Conservation (phyloP, 164 flowering plant species). For the Chloranthus sessilifolius region DNA sequence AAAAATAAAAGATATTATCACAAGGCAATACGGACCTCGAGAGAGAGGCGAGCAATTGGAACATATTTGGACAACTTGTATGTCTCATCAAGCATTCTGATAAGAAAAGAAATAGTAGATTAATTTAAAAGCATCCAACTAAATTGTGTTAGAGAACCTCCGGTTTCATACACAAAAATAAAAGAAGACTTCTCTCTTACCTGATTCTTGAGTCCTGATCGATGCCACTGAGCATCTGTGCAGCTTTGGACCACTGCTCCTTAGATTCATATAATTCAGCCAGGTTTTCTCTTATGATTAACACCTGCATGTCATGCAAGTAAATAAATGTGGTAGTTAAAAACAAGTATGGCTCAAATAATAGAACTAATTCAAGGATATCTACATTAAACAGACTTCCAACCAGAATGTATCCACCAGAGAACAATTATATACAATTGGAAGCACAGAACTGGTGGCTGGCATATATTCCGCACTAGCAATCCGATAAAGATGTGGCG, state of each 20-base stretch:
- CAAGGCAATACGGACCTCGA: no score
- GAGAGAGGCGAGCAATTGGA: constrained; percentile 93
- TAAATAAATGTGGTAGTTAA: no score
- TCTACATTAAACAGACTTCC: no score
- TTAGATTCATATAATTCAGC: constrained; percentile 98
- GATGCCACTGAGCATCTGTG: constrained; percentile 99
- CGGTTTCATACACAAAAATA: background rate
- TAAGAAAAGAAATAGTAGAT: constrained; percentile 7
- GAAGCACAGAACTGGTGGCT: no score
- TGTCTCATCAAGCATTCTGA: constrained; percentile 83
- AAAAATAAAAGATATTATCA: no score
- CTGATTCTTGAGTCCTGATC: constrained; percentile 95
- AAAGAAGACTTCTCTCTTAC: constrained; percentile 25
- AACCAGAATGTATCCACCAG: no score
- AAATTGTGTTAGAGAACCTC: no score
- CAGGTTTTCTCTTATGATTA: constrained; percentile 88
- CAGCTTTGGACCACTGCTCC: constrained; percentile 97
- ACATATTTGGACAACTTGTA: constrained; percentile 91
- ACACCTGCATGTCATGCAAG: constrained; percentile 43
- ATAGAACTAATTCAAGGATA: no score
- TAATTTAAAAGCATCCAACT: background rate
- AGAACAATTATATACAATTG: no score
- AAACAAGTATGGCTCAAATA: background rate
- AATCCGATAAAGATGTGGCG: no score
- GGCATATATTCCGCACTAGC: no score